phyloP scores from a whole-genome alignment of 2,329 filamentous ascomycete species.

The Colletotrichum abscissum region DNA sequence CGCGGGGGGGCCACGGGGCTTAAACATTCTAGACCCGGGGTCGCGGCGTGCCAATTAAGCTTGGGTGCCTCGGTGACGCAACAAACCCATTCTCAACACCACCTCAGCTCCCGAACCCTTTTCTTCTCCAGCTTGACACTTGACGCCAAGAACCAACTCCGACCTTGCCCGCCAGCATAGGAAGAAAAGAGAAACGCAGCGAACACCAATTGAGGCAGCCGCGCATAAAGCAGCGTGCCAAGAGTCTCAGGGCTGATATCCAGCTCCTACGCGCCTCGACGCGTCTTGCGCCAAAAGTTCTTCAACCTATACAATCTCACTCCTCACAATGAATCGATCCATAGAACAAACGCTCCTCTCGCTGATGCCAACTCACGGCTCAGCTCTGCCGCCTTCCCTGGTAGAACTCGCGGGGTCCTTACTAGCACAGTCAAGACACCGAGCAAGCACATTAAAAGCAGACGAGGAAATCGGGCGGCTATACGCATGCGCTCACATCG shows the following conservation, averaged over 20 bases:
- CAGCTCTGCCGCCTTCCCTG: constrained; percentile 75
- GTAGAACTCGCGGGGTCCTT: constrained; percentile 78
- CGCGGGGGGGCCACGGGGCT: neutral
- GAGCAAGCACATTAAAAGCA: constrained; percentile 80
- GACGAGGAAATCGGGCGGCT: constrained; percentile 89
- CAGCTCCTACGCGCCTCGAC: constrained; percentile 17
- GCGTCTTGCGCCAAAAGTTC: constrained; percentile 18
- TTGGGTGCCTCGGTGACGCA: constrained; percentile 30
- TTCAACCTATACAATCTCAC: neutral
- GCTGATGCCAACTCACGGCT: constrained; percentile 78
- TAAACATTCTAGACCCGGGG: constrained; percentile 16
- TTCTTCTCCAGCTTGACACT: neutral
- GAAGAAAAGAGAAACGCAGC: neutral
- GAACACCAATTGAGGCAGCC: neutral
- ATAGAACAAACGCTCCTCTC: constrained; percentile 80
- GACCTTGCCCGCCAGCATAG: neutral
- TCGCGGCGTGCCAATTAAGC: constrained; percentile 27
- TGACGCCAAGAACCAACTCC: neutral
- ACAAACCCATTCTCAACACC: constrained; percentile 24
- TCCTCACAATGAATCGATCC: constrained; percentile 73
- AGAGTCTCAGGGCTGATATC: neutral
- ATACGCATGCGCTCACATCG: constrained; percentile 89
- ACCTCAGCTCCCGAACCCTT: neutral
- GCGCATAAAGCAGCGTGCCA: neutral
- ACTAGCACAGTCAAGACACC: constrained; percentile 82